Conservation (phyloP, 2,329 filamentous ascomycete species). For the Aspergillus arachidicola region DNA sequence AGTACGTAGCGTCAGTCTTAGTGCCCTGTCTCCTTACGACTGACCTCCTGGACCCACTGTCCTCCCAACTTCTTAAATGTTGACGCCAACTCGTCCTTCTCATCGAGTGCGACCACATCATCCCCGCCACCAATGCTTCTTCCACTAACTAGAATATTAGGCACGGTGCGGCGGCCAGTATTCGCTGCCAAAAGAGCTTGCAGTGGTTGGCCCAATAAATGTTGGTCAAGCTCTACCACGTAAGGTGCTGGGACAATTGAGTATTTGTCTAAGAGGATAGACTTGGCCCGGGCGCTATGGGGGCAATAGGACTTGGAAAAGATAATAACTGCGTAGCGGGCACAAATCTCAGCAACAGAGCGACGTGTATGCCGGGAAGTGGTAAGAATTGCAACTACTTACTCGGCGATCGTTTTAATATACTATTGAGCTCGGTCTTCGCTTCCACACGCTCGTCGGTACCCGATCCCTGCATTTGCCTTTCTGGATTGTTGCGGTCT, state of each 20-base stretch:
- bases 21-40: conserved; percentile 20
- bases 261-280: conserved; percentile 81
- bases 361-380: not conserved
- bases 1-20: not conserved
- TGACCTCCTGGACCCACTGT: conserved; percentile 58
- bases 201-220: conserved; percentile 71
- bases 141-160: conserved; percentile 86
- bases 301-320: conserved; percentile 96
- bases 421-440: conserved; percentile 71
- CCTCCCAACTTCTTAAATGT: conserved; percentile 75
- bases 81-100: conserved; percentile 65
- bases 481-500: conserved; percentile 35
- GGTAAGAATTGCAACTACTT: conserved; percentile 37
- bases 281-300: conserved; percentile 81
- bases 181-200: conserved; percentile 71
- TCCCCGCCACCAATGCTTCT: conserved; percentile 89
- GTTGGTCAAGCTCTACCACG: conserved; percentile 87
- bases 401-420: conserved; percentile 85
- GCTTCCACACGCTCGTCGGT: conserved; percentile 47
- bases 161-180: conserved; percentile 83
- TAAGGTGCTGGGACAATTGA: conserved; percentile 77
- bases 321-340: conserved; percentile 70
- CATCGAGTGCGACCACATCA: conserved; percentile 74
- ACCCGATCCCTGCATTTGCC: conserved; percentile 59
- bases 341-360: conserved; percentile 8